Base-by-base conservation (phyloP, 2,329 filamentous ascomycete species). In the Biscogniauxia sp. region DNA sequence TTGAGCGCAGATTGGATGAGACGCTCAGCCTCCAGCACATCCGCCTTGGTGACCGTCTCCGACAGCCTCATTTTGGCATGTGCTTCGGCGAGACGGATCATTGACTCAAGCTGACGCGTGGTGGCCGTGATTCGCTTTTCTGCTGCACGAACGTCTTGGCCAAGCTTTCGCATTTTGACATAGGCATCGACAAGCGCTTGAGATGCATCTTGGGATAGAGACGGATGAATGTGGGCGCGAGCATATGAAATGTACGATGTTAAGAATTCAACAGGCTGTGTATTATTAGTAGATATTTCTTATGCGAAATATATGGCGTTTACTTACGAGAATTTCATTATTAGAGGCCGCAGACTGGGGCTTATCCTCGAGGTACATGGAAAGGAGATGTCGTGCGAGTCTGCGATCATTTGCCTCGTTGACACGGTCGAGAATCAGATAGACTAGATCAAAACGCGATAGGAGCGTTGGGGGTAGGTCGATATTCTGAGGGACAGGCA, bases 111-210 rank as follows among this genome's bases (percentile, higher is more conserved):
- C 77, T 99, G 95, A 73, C 95, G 87, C 0, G 96, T 99, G 2
- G 95, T 99, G 50, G 95, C 95, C 0, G 95, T 99, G 78, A 99
- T 99, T 67, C 95, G 92, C 76, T 96, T 94, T 77, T 99, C 96
- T 2, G 91, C 86, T 2, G 93, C 85, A 54, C 94, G 92, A 41
- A 94, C 89, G 69, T 93, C 90, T 68, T 93, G 89, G 53, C 95
- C 95, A 0, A 99, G 87, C 72, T 93, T 92, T 66, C 95, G 93
- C 92, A 99, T 97, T 62, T 90, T 90, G 53, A 98, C 91, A 73
- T 99, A 99, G 28, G 92, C 86, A 51, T 91, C 85, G 1, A 96
- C 89, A 3, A 99, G 88, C 55, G 93, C 92, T 64, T 88, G 82
- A n/a, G 89, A 90, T 2, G 95, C 95, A 52, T 89, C 88, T 26